Evolutionary conservation across 139 green algal genomes (phyloP), one percentile per base, ranked within the genome.

Genomic region (Nannochloris sp.): DNA sequence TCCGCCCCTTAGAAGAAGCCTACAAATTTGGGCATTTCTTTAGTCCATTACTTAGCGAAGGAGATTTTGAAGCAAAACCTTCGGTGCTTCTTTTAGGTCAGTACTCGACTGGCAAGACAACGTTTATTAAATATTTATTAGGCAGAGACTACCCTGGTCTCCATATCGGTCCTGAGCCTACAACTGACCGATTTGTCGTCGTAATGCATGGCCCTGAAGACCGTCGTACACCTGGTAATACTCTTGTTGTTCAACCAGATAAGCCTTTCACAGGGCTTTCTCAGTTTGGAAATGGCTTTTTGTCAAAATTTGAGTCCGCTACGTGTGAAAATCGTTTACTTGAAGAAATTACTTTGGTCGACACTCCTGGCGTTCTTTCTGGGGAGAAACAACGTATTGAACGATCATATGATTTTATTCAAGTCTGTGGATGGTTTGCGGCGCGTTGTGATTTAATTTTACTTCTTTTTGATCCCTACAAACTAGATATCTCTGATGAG

Each of bases 391-490:
- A 97, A 80, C 76, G 90, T 46, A 88, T 95, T 9, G 86, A 95
- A 80, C 87, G 93, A 24, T 77, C 81, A 15, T 99, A 99, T 83
- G 87, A 93, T 75, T 98, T 98, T 65, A 79, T 94, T 0, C 64
- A 74, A 29, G 88, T 96, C 19, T 90, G 82, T 70, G 80, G 83
- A 75, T 93, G 85, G 87, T 98, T 98, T 75, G 93, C 93, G 2
- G 73, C 78, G 14, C 86, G 95, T 35, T 90, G 79, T 73, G 93
- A 98, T 75, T 75, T 98, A 70, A 96, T 98, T 62, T 86, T 99
- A 58, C 81, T 99, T 70, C 85, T 99, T 7, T 98, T 98, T 72
- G 93, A 99, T 76, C 92, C 93, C 32, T 84, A 95, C 83, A 99
- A 98, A 87, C 76, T 95, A 37, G 81, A 86, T 60, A 93, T 97